Base-by-base conservation (phyloP, 371 early-diverging fungal species). In the Entomophthora muscae region DNA sequence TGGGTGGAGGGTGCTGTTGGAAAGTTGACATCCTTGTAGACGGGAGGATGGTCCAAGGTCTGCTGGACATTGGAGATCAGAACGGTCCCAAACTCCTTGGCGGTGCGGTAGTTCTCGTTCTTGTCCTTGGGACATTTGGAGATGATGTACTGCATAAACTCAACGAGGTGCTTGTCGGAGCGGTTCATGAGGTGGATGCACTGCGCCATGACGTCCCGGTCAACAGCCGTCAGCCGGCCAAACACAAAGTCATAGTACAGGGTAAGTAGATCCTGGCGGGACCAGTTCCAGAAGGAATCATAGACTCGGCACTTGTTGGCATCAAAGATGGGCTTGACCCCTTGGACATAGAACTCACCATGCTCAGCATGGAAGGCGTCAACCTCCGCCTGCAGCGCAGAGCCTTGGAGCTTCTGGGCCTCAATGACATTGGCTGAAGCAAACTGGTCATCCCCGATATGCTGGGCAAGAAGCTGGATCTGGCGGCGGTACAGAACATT, bases 221-320 rank as follows among this genome's bases (percentile, higher is more conserved):
- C 93, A 32, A 59, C 59, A 59, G 24, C 83, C 60, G 85, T 84
- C 61, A 93, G 76, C 33, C 88, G 81, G 64, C 93, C 93, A 74
- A 89, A 93, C 73, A 95, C 78, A 64, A 92, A 84, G 70, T 91
- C 93, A 71, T 90, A 93, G 78, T 89, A 88, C 69, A 93, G 79
- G 54, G 84, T 80, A 57, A 92, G 74, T 17, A 90, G 90, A 71
- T 95, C 94, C 70, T 91, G 92, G 60, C 92, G 85, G 57, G 87
- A 91, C 96, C 96, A 95, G 77, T 95, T 95, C 96, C 96, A 95
- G 82, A 85, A 85, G 32, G 95, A 94, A 66, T 93, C 93, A 68
- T 89, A 93, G 29, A 71, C 76, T 53, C 96, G 89, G 29, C 86
- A 92, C 80, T 92, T 95, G 65, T 81, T 79, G 51, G 75, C 72